These are phyloP conservation scores for Prillingera fragicola DNA, from an alignment of 1,284 basidiomycete genomes.

Conservation along the genomic window DNA sequence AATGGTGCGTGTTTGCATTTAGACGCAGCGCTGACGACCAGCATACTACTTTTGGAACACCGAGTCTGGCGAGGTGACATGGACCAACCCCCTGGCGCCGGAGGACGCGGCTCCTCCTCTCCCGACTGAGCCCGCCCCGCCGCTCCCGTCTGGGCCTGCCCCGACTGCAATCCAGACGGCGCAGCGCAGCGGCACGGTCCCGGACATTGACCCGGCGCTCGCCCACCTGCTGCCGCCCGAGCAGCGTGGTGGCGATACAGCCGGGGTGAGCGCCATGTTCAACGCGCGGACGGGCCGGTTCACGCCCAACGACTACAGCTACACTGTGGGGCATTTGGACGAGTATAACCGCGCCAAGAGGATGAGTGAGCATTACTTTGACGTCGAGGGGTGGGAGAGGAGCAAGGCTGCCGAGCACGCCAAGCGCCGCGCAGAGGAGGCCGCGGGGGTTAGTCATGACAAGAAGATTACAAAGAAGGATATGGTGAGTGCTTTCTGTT, in stretches of 20 bases:
- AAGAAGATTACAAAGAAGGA: slow-evolving; percentile 75
- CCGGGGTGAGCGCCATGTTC: slow-evolving; percentile 60
- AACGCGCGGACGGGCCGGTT: slow-evolving; percentile 79
- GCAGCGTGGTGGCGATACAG: slow-evolving; percentile 48
- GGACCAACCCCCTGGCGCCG: slow-evolving; percentile 67
- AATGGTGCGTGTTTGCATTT: slow-evolving; percentile 47
- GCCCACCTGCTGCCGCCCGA: slow-evolving; percentile 73
- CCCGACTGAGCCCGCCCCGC: slow-evolving; percentile 30
- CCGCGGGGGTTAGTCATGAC: slow-evolving; percentile 52
- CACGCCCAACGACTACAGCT: slow-evolving; percentile 49
- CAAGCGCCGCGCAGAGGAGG: slow-evolving; percentile 55
- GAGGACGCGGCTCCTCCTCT: slow-evolving; percentile 28
- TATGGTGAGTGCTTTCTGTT: slow-evolving; percentile 57
- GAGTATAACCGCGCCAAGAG: slow-evolving; percentile 77
- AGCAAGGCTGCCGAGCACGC: slow-evolving; percentile 55
- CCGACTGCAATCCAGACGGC: slow-evolving; percentile 25
- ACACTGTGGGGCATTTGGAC: slow-evolving; percentile 66
- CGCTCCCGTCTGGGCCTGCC: slow-evolving; percentile 24
- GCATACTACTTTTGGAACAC: slow-evolving; percentile 86
- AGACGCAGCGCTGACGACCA: slow-evolving; percentile 6
- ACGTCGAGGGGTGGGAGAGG: slow-evolving; percentile 72
- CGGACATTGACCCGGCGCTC: slow-evolving; percentile 76
- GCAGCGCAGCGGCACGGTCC: slow-evolving; percentile 16
- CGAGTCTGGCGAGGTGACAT: slow-evolving; percentile 73
- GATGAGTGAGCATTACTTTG: slow-evolving; percentile 84